These are phyloP conservation scores for Naganishia randhawae DNA, from an alignment of 768 basidiomycete species.

Conservation along the genomic window DNA sequence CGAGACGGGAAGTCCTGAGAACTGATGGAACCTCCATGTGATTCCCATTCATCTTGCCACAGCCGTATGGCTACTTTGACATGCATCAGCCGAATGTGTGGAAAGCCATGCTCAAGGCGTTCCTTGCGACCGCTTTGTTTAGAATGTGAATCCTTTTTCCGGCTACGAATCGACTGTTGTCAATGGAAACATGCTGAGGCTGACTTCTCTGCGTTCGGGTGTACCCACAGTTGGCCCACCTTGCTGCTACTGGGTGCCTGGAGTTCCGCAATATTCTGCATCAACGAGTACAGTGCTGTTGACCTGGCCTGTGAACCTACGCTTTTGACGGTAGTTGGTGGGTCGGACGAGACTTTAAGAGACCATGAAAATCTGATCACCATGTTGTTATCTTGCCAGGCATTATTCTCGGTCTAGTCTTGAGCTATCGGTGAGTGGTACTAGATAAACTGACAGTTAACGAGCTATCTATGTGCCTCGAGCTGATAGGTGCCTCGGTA, in stretches of 20 bases:
- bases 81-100: conserved; percentile 17
- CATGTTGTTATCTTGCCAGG: background rate
- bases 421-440: conserved; percentile 15
- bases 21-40: too few species aligned
- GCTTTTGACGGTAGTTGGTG: conserved; percentile 14
- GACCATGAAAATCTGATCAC: background rate
- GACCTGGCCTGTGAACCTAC: conserved; percentile 15
- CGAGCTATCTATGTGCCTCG: background rate
- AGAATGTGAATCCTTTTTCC: background rate
- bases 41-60: background rate
- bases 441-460: too few species aligned
- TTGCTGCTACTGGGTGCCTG: conserved; percentile 7
- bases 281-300: conserved; percentile 8
- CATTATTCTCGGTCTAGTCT: conserved; percentile 16
- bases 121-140: conserved; percentile 18
- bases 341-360: background rate
- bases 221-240: conserved; percentile 9
- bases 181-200: background rate
- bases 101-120: conserved; percentile 15
- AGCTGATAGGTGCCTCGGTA: background rate
- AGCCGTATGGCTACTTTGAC: conserved; percentile 23
- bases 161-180: background rate
- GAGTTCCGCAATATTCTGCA: conserved; percentile 9
- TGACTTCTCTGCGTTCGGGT: background rate
- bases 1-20: background rate